Base-by-base conservation (phyloP, 2,329 filamentous ascomycete species). In the Amylocarpus encephaloides region DNA sequence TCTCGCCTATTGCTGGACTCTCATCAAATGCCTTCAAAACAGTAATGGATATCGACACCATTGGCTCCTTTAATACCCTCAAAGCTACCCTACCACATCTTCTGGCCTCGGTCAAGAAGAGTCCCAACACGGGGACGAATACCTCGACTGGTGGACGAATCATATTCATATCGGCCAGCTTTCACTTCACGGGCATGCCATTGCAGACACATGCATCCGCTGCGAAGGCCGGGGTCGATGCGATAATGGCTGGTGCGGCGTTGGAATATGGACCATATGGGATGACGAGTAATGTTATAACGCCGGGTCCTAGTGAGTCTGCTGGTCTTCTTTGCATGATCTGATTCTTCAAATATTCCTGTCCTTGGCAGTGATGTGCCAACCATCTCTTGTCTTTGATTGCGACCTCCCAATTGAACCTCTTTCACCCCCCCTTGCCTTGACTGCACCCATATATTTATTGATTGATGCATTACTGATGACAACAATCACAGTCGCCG, bases 1-100 rank as follows among this genome's bases (percentile, higher is more conserved):
- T 98, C 18, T 86, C 89, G 0, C 86, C 92, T 4, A 85, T 97
- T 53, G 79, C 85, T 36, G 85, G 85, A 55, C 79, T 97, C 44
- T 89, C 82, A 36, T 71, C 86, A 51, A 97, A 97, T 66, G 93
- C 88, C 3, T 95, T 98, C 81, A 94, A 91, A 69, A 77, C 88
- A 0, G 93, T 98, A 58, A 92, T 97, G 62, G 93, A 97, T 54
- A 98, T 98, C 64, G 93, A 97, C 66, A 85, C 95, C 2, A 70
- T 97, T 33, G 93, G 93, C 30, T 94, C 88, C 13, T 98, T 87
- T 72, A 95, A 97, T 73, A 95, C 90, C 2, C 77, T 95, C 64
- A 97, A 97, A 71, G 90, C 92, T 3, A 93, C 89, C 1, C 73
- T 96, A 32, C 88, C 89, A 0, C 78, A 95, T 62, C 79, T 98